Conservation (phyloP, 1,284 basidiomycete species). For the Ustilago tritici region DNA sequence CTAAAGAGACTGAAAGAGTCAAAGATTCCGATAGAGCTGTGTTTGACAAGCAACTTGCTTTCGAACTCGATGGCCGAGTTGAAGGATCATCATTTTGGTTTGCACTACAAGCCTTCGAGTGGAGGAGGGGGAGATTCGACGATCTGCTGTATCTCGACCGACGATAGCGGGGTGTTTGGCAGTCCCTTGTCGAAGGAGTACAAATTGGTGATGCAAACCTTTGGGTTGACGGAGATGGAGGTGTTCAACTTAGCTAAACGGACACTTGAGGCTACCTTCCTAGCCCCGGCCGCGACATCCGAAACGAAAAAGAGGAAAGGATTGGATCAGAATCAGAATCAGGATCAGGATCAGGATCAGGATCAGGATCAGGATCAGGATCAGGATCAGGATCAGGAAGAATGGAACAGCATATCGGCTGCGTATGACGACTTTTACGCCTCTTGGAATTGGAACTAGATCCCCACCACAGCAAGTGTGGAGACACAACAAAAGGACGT, state of each 20-base stretch:
- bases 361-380: neutral
- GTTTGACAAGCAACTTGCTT: constrained; percentile 51
- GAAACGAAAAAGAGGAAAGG: neutral
- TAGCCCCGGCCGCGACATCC: neutral
- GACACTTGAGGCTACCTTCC: constrained; percentile 20
- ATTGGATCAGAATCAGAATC: neutral
- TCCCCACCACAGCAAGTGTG: neutral
- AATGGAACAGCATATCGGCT: neutral
- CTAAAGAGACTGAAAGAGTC: constrained; percentile 2
- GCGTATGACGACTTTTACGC: constrained; percentile 10
- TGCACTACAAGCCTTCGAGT: constrained; percentile 9
- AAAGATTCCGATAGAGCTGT: constrained; percentile 43
- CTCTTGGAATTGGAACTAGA: constrained; percentile 14
- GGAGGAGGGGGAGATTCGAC: neutral
- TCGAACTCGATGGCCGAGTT: constrained; percentile 20
- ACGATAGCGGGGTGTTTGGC: constrained; percentile 53
- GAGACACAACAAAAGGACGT: neutral
- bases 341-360: neutral
- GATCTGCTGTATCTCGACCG: constrained; percentile 44
- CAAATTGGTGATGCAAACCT: constrained; percentile 34
- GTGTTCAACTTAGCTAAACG: constrained; percentile 15
- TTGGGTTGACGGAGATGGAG: constrained; percentile 17
- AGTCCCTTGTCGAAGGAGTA: constrained; percentile 46
- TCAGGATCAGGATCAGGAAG: neutral
- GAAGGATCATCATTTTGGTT: constrained; percentile 29